Evolutionary conservation across 805 yeast genomes (phyloP), one percentile per base, ranked within the genome.

Genomic region (Maudiozyma turicensis): DNA sequence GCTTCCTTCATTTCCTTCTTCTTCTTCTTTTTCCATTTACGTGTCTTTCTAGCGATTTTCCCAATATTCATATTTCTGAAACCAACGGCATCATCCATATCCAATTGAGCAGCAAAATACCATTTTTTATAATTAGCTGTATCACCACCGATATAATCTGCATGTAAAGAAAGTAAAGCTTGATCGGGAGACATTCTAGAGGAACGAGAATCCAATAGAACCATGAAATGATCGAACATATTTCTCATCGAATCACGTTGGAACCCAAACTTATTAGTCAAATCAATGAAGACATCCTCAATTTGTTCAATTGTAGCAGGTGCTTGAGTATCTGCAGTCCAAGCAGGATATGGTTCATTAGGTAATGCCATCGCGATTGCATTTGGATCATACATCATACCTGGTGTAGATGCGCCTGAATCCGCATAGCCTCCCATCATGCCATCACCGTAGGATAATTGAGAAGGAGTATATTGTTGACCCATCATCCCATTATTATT

Each of bases 321-420:
- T 29, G 91, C 88, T 67, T 85, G 91, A 50, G 85, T 90, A 69
- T 93, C 98, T 44, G 95, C 95, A 29, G 96, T 86, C 99, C 99
- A 93, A 46, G 99, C 98, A 42, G 99, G 99, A 68, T 91, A 93
- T 34, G 99, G 99, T 68, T 93, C 93, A 43, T 89, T 80, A 59
- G 95, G 76, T 71, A 84, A 58, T 66, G 87, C 83, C 75, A 82
- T 71, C 61, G 86, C 71, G 64, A 80, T 67, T 61, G 81, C 69
- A 7, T 81, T 72, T 34, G 85, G 84, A 59, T 81, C 84, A 60
- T 78, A 72, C 49, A 81, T 31, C 44, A 42, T 80, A 40, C 93
- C 95, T 20, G 99, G 98, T 40, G 99, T 93, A 1, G 96, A 87
- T 41, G 96, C 87, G 53, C 97, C 97, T 10, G 95, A 82, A 0